phyloP scores from a whole-genome alignment of 176 grass and related monocot species.

The Saccharum spontaneum region DNA sequence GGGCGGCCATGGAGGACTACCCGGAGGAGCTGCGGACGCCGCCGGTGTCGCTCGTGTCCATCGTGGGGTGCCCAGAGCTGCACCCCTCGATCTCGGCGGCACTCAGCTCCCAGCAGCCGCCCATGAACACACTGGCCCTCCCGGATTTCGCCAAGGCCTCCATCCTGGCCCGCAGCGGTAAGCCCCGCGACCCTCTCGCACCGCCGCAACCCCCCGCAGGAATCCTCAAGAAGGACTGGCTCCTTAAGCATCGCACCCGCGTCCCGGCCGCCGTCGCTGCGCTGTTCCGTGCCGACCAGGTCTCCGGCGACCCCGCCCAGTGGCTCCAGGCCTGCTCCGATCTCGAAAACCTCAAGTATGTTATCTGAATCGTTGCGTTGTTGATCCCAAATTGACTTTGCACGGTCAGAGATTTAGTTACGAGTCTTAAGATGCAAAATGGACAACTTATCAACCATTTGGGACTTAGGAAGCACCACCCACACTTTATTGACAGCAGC shows the following conservation, averaged over 20 bases:
- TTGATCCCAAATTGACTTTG: constrained; percentile 27
- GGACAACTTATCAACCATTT: constrained; percentile 6
- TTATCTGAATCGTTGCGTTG: constrained; percentile 31
- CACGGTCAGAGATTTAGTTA: constrained; percentile 13
- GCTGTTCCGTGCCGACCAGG: constrained; percentile 72
- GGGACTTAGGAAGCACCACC: not conserved
- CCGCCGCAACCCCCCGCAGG: constrained; percentile 55
- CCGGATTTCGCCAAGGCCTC: constrained; percentile 84
- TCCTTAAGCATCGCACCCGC: constrained; percentile 83
- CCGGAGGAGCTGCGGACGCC: constrained; percentile 98
- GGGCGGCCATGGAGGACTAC: constrained; percentile 88
- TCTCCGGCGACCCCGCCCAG: constrained; percentile 87
- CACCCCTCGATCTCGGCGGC: constrained; percentile 83
- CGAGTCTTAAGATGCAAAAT: constrained; percentile 25
- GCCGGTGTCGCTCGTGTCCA: constrained; percentile 65
- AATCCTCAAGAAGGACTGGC: constrained; percentile 91
- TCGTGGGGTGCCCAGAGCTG: constrained; percentile 93
- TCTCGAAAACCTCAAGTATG: constrained; percentile 98
- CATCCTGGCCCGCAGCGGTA: constrained; percentile 59
- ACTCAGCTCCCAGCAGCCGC: constrained; percentile 80
- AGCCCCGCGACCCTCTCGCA: constrained; percentile 81
- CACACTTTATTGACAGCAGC: not conserved
- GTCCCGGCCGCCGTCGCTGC: constrained; percentile 70
- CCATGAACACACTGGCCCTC: constrained; percentile 78
- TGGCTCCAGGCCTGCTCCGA: constrained; percentile 98